These are phyloP conservation scores for Kodamaea kakaduensis DNA, from an alignment of 805 yeast genomes.

Conservation along the genomic window DNA sequence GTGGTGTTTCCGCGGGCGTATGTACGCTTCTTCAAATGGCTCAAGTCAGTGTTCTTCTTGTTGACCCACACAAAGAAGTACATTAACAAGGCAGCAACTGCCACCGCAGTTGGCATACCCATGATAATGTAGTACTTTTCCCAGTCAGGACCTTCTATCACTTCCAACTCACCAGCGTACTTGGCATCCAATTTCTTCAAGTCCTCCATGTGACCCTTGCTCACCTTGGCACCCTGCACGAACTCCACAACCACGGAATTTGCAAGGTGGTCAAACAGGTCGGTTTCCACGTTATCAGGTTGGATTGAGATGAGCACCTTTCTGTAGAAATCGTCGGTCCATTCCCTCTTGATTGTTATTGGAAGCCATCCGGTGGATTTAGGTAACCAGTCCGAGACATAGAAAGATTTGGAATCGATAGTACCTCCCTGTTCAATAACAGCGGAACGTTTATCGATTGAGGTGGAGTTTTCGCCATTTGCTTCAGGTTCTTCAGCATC, in stretches of 20 bases:
- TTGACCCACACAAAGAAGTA: slow-evolving; percentile 59
- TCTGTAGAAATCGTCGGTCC: slow-evolving; percentile 56
- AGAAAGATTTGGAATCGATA: slow-evolving; percentile 45
- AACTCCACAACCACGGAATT: slow-evolving; percentile 43
- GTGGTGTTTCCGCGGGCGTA: slow-evolving; percentile 22
- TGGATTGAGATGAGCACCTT: slow-evolving; percentile 67
- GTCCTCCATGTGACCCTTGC: slow-evolving; percentile 44
- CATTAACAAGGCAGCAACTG: slow-evolving; percentile 57
- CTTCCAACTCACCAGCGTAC: slow-evolving; percentile 30
- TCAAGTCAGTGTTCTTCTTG: slow-evolving; percentile 39
- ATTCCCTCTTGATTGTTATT: slow-evolving; percentile 54
- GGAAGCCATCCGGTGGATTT: slow-evolving; percentile 62
- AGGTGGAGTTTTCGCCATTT: background rate
- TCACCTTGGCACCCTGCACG: slow-evolving; percentile 51
- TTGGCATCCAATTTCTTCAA: slow-evolving; percentile 36
- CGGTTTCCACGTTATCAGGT: slow-evolving; percentile 62
- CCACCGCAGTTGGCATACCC: slow-evolving; percentile 64
- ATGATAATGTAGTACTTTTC: slow-evolving; percentile 61
- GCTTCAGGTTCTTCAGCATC: slow-evolving; percentile 1
- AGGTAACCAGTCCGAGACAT: slow-evolving; percentile 65
- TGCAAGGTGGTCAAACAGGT: slow-evolving; percentile 54
- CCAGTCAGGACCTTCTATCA: slow-evolving; percentile 47
- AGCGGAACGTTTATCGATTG: slow-evolving; percentile 21
- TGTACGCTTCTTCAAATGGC: slow-evolving; percentile 32
- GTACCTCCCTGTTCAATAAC: slow-evolving; percentile 39